phyloP scores from a whole-genome alignment of 2,329 filamentous ascomycete genomes.

The Epichloe gansuensis region DNA sequence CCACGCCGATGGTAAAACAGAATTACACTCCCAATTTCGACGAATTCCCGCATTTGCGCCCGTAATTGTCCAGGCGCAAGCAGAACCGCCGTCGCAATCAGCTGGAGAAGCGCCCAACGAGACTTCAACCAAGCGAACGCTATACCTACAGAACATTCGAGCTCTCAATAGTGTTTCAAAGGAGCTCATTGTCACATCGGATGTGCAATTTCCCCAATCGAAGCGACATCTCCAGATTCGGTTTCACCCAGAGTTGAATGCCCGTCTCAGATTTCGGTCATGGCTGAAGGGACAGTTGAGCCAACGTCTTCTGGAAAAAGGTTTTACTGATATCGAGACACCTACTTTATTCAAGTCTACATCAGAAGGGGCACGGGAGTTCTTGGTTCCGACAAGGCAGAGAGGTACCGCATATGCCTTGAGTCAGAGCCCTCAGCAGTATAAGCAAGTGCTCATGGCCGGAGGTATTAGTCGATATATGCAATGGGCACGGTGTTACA shows the following conservation, averaged over 20 bases:
- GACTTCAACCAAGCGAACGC: conserved; percentile 35
- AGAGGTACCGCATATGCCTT: conserved; percentile 75
- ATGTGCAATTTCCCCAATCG: conserved; percentile 61
- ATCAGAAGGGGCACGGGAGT: conserved; percentile 88
- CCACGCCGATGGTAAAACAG: conserved; percentile 24
- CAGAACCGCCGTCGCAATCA: conserved; percentile 14
- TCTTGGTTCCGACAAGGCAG: conserved; percentile 76
- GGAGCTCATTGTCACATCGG: conserved; percentile 63
- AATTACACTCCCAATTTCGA: conserved; percentile 30
- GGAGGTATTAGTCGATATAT: conserved; percentile 73
- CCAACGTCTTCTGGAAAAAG: conserved; percentile 40
- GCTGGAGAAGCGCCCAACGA: conserved; percentile 12
- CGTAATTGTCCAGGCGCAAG: conserved; percentile 34
- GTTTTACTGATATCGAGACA: conserved; percentile 76
- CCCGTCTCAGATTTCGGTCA: conserved; percentile 60
- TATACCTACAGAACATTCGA: conserved; percentile 47
- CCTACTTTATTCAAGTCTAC: conserved; percentile 95
- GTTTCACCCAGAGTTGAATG: conserved; percentile 53
- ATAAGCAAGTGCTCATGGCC: conserved; percentile 96
- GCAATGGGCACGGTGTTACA: conserved; percentile 89
- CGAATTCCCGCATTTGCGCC: conserved; percentile 38
- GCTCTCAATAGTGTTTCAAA: conserved; percentile 28
- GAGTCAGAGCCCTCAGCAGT: conserved; percentile 94
- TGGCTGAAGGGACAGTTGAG: conserved; percentile 41
- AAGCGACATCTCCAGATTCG: conserved; percentile 77